Evolutionary conservation across 2,329 filamentous ascomycete genomes (phyloP), one percentile per base, ranked within the genome.

Genomic region (Cordyceps militaris): DNA sequence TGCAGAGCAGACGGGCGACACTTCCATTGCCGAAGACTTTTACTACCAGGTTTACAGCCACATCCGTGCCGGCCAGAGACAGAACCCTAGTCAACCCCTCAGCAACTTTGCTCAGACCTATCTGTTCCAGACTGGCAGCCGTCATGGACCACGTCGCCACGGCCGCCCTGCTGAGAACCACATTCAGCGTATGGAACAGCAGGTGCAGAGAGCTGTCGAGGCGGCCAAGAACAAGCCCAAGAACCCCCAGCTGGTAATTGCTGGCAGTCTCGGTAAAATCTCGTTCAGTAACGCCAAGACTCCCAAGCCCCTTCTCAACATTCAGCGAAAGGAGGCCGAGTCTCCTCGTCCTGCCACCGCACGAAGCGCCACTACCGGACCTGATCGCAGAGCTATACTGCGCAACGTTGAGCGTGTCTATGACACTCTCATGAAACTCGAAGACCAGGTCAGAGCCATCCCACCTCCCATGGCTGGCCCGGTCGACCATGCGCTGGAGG

Each of bases 241-340:
- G 79, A 97, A 96, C 69, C 96, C 95, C 67, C 92, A 97, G 70
- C 80, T 99, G 9, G 92, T 97, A 21, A 93, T 99, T 59, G 93
- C 97, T 69, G 94, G 94, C 26, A 97, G 91, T 67, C 76, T 99
- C 51, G 94, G 94, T 63, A 99, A 97, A 77, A 99, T 99, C 59
- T 96, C 93, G 0, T 99, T 97, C 76, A 97, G 93, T 78, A 99
- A 99, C 67, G 91, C 94, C 49, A 99, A 97, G 78, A 96, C 94
- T 0, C 94, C 94, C 0, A 94, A 96, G 72, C 91, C 93, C 16
- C 78, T 97, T 58, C 84, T 99, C 51, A 99, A 95, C 70, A 92
- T 99, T 76, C 97, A 96, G 78, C 88, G 92, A 32, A 79, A 84
- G 21, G 92, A 97, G 52, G 82, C 84, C 46, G 82, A 86, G 57